Percentiles rank a stretch among this genome's conserved stretches.
phyloP scores from a whole-genome alignment of 805 yeast species.

The Cyberlindnera veronae region DNA sequence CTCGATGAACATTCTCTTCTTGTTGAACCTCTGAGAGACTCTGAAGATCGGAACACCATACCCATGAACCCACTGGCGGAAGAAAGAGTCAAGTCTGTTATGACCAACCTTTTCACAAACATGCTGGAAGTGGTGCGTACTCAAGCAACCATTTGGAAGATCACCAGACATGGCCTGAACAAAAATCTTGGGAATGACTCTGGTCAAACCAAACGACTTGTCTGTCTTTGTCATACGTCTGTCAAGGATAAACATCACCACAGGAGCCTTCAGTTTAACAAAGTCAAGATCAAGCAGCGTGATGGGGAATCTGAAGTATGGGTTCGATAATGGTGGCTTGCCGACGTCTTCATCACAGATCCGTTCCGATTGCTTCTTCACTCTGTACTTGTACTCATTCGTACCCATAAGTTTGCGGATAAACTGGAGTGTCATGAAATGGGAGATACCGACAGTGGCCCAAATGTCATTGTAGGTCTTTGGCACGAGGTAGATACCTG shows the following conservation, averaged over 20 bases:
- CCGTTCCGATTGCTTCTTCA: constrained; percentile 60
- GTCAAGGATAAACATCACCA: constrained; percentile 80
- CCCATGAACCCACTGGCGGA: constrained; percentile 90
- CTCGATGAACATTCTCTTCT: constrained; percentile 89
- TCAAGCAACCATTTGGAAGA: constrained; percentile 67
- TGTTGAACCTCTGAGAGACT: constrained; percentile 88
- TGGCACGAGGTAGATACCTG: constrained; percentile 89
- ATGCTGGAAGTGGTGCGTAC: constrained; percentile 82
- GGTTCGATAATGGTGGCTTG: constrained; percentile 76
- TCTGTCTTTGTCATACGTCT: constrained; percentile 95
- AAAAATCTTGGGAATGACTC: constrained; percentile 88
- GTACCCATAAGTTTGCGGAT: constrained; percentile 70
- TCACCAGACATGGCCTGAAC: constrained; percentile 96
- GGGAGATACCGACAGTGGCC: constrained; percentile 84
- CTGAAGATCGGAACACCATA: constrained; percentile 86
- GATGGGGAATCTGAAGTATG: constrained; percentile 63
- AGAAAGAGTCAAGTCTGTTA: constrained; percentile 74
- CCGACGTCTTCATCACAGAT: constrained; percentile 75
- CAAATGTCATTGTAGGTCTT: constrained; percentile 75
- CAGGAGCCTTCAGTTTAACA: constrained; percentile 75
- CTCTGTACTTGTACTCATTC: constrained; percentile 73
- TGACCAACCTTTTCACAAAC: constrained; percentile 95
- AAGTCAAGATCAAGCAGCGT: constrained; percentile 60
- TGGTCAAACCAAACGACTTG: constrained; percentile 83
- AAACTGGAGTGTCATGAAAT: constrained; percentile 77